Evolutionary conservation across 306 rosid genomes (phyloP).

Genomic region (Trichosanthes cucumerina): DNA sequence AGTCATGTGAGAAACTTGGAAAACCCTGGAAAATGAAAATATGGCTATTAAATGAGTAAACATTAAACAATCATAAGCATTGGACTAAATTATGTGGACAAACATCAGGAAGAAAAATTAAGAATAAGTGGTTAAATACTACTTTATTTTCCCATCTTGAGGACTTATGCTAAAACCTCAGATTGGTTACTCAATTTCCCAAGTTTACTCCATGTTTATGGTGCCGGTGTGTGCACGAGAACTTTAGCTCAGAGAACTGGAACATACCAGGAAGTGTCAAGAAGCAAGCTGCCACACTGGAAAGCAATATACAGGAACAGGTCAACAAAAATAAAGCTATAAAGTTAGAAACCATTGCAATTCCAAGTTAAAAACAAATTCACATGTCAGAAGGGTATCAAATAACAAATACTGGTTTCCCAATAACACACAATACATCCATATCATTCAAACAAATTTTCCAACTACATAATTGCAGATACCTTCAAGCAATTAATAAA

Average conservation of each 20-base stretch:
- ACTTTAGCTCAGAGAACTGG: neutral
- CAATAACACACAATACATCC: neutral
- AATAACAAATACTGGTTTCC: neutral
- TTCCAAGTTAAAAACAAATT: neutral
- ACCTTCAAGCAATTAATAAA: neutral
- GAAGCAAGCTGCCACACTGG: conserved; percentile 1
- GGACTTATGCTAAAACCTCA: neutral
- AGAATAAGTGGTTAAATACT: neutral
- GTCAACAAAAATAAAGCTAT: neutral
- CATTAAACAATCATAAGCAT: neutral
- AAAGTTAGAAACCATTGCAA: neutral
- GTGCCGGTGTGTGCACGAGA: neutral
- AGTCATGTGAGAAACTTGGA: conserved; percentile 22
- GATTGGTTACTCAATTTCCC: neutral
- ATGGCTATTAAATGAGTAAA: neutral
- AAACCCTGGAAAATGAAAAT: conserved; percentile 36
- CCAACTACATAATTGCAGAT: neutral
- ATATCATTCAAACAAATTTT: neutral
- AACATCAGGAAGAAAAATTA: neutral
- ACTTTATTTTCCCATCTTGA: neutral
- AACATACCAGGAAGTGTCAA: neutral
- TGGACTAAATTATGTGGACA: neutral
- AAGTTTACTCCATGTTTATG: neutral
- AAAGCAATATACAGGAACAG: neutral
- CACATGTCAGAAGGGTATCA: neutral